Evolutionary conservation across 2,329 filamentous ascomycete genomes (phyloP).

Genomic region (Phialophora tarda): DNA sequence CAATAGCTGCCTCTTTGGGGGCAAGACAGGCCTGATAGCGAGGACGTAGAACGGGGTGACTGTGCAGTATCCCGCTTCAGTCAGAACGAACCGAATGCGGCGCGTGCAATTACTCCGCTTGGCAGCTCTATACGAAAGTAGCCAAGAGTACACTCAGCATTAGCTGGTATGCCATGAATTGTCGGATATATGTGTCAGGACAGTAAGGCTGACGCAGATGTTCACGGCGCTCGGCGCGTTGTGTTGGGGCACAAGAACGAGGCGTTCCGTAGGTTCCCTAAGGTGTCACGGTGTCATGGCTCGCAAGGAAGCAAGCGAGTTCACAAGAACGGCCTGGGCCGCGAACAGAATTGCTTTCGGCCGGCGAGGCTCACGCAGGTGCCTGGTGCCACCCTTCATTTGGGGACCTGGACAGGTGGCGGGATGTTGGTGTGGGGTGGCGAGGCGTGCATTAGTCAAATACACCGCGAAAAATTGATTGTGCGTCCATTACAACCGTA

Average conservation of each 20-base stretch:
- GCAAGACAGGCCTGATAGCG: neutral
- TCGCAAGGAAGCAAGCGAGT: too few species aligned
- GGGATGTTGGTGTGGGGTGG: neutral
- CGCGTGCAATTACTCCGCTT: neutral
- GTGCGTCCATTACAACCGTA: neutral
- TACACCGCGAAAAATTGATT: neutral
- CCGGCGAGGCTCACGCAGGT: too few species aligned
- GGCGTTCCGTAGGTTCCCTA: too few species aligned
- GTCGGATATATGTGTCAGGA: constrained; percentile 3
- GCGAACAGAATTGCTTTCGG: too few species aligned
- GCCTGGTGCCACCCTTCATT: too few species aligned
- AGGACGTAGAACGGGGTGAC: neutral
- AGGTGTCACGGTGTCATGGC: too few species aligned
- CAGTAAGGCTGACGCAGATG: constrained; percentile 11
- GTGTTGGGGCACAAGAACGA: neutral
- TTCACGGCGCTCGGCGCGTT: neutral
- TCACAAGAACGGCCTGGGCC: too few species aligned
- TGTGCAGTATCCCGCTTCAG: neutral
- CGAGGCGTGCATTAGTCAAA: neutral
- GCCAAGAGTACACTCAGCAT: constrained; percentile 23
- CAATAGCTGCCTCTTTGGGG: neutral
- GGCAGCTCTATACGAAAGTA: neutral
- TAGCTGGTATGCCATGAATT: constrained; percentile 4
- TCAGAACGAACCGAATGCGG: neutral
- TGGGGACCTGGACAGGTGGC: neutral